Conservation (phyloP, 345 rosid genomes). For the Salix viminalis region DNA sequence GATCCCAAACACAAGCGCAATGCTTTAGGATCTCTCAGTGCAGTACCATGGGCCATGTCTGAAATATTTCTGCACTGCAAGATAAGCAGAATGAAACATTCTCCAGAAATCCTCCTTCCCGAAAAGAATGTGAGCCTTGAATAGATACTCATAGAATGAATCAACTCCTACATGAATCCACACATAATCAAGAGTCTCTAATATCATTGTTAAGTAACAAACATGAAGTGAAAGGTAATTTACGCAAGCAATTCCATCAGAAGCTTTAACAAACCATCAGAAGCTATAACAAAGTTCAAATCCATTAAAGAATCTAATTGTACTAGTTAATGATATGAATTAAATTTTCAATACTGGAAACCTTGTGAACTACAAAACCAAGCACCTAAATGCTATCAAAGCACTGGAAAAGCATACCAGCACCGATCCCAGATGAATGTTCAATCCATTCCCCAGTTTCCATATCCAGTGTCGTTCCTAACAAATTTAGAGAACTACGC, state of each 20-base stretch:
- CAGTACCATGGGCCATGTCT: slow-evolving; percentile 91
- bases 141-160: slow-evolving; percentile 90
- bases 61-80: slow-evolving; percentile 86
- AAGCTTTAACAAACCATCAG: not conserved
- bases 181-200: slow-evolving; percentile 26
- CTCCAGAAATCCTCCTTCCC: slow-evolving; percentile 97
- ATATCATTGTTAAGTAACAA: slow-evolving; percentile 12
- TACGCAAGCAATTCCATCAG: slow-evolving; percentile 7
- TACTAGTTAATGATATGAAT: not conserved
- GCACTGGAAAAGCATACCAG: slow-evolving; percentile 51
- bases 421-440: slow-evolving; percentile 90
- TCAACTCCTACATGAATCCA: slow-evolving; percentile 70
- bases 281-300: not conserved
- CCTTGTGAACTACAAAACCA: slow-evolving; percentile 2
- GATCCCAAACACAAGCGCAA: not conserved
- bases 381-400: not conserved
- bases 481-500: slow-evolving; percentile 82
- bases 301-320: not conserved
- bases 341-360: slow-evolving; percentile 3
- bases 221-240: slow-evolving; percentile 3
- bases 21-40: slow-evolving; percentile 1
- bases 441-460: slow-evolving; percentile 84
- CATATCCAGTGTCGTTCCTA: slow-evolving; percentile 86
- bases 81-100: slow-evolving; percentile 92
- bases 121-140: slow-evolving; percentile 86